Base-by-base conservation (phyloP, 148 eudicot genomes). In the Polygonum aviculare region DNA sequence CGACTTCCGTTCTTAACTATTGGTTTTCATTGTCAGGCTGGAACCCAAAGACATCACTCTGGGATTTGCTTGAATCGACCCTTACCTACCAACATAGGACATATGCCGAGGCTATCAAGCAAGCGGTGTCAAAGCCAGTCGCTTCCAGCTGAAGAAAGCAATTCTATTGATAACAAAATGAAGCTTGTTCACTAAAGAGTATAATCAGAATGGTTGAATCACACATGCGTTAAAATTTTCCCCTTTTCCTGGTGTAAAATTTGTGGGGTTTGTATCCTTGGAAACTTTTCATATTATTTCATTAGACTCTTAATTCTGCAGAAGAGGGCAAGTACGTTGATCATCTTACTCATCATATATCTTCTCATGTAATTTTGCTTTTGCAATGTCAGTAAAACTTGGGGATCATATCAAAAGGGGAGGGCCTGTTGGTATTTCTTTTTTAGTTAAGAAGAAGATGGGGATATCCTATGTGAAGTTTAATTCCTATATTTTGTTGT, bases 61-160 rank as follows among this genome's bases (percentile, higher is more conserved):
- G 98, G 98, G 97, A 94, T 83, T 85, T 94, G 91, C 98, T 94
- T 21, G 98, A 94, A 70, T 92, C 98, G 6, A 94, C 98, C 73
- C 97, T 94, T 69, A 94, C 98, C 7, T 94, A 94, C 85, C 98
- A 94, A 77, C 98, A 94, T 84, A 88, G 91, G 93, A 92, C 98
- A 26, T 94, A 94, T 54, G 97, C 98, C 10, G 93, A 90, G 84
- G 98, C 98, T 41, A 74, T 94, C 73, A 94, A 92, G 89, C 87
- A 87, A 81, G 84, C 93, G 15, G 82, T 84, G 67, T 89, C 96
- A 40, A 88, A 90, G 72, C 88, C 98, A 31, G 52, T 85, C 79
- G 91, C 98, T 75, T 79, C 89, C 75, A 88, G 81, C 77, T 90
- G 76, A 85, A 63, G 73, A 59, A 71, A 81, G 38, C 57, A 18